Conservation (phyloP, 495 filamentous ascomycete genomes). For the Astrothelium subdiscretum region DNA sequence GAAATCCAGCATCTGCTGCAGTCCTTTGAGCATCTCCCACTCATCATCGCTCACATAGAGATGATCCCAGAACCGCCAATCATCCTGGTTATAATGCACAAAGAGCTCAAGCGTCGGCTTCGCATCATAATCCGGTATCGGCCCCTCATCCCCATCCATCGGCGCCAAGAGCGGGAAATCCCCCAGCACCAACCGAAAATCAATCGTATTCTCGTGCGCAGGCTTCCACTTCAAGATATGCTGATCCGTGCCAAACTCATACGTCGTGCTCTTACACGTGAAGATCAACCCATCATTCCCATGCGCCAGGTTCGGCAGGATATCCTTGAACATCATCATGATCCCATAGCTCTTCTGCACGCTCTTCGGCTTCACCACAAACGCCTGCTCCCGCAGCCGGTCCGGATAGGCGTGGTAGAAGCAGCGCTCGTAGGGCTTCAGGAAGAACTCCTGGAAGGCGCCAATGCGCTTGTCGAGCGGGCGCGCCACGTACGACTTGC, state of each 20-base stretch:
- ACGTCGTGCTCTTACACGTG: constrained; percentile 74
- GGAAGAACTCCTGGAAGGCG: constrained; percentile 68
- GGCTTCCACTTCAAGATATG: constrained; percentile 98
- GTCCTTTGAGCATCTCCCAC: constrained; percentile 69
- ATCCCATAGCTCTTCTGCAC: constrained; percentile 82
- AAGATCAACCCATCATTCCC: constrained; percentile 96
- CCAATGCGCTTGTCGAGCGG: constrained; percentile 81
- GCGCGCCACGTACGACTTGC: constrained; percentile 57
- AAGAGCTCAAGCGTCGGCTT: constrained; percentile 44
- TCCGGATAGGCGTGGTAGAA: constrained; percentile 51
- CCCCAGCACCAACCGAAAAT: constrained; percentile 65
- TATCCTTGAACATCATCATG: constrained; percentile 77
- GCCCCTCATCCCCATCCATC: constrained; percentile 32
- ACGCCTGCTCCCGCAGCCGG: constrained; percentile 58
- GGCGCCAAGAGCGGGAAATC: constrained; percentile 64
- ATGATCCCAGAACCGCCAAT: constrained; percentile 49
- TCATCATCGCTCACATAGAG: constrained; percentile 62
- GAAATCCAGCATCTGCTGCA: constrained; percentile 62
- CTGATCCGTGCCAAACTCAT: constrained; percentile 79
- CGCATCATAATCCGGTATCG: constrained; percentile 50
- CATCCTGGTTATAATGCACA: constrained; percentile 41
- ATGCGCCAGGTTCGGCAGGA: constrained; percentile 73
- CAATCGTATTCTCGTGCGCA: constrained; percentile 79
- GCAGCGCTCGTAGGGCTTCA: constrained; percentile 65
- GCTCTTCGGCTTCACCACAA: constrained; percentile 72